phyloP scores from a whole-genome alignment of 768 basidiomycete genomes.

The Coprinopsis sp. region DNA sequence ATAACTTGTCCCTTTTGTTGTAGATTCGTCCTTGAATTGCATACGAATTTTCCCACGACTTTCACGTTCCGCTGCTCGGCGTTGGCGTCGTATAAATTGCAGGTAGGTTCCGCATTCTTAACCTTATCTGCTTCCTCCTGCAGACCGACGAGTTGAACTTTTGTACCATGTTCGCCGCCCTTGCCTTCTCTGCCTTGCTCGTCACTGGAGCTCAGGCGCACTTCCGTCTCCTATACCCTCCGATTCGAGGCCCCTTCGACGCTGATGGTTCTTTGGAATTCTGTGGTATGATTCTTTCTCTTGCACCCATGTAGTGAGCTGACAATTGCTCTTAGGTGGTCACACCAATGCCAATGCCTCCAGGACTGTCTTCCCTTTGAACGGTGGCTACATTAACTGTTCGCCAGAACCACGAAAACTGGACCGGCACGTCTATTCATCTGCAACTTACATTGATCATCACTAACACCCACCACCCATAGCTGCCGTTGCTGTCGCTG shows the following conservation, averaged over 20 bases:
- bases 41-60: neutral
- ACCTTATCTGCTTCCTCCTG: neutral
- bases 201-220: constrained; percentile 59
- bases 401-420: constrained; percentile 52
- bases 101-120: neutral
- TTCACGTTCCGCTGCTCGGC: neutral
- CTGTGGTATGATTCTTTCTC: constrained; percentile 47
- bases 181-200: constrained; percentile 19
- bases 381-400: constrained; percentile 55
- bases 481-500: constrained; percentile 56
- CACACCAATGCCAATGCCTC: constrained; percentile 49
- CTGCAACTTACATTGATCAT: too few relatives aligned
- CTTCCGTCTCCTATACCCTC: constrained; percentile 70
- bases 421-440: constrained; percentile 38
- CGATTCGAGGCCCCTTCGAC: constrained; percentile 64
- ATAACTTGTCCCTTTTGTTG: too few relatives aligned
- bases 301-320: neutral
- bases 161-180: constrained; percentile 20
- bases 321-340: constrained; percentile 43
- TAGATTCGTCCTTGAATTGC: too few relatives aligned
- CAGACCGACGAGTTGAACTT: neutral
- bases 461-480: constrained; percentile 13
- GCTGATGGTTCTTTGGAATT: constrained; percentile 51
- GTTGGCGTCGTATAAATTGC: neutral
- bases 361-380: constrained; percentile 66